phyloP scores from a whole-genome alignment of 371 early-diverging fungal species.

The Mucor velutinosus region DNA sequence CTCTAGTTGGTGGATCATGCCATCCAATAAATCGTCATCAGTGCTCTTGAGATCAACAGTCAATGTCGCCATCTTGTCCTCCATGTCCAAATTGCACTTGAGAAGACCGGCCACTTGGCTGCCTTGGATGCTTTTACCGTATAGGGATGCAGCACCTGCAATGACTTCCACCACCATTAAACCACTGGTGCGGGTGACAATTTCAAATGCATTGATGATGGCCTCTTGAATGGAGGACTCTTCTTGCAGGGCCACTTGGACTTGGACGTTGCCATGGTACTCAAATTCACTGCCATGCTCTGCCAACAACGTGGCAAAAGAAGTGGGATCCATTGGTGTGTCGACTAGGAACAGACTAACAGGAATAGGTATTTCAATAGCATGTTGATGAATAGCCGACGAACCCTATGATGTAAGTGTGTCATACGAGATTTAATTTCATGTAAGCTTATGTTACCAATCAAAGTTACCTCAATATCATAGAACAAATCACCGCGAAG shows the following conservation, averaged over 20 bases:
- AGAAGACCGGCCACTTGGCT: slow-evolving; percentile 73
- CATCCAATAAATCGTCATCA: slow-evolving; percentile 58
- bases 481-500: slow-evolving; percentile 42
- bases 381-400: slow-evolving; percentile 23
- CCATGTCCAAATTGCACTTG: slow-evolving; percentile 50
- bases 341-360: slow-evolving; percentile 53
- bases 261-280: slow-evolving; percentile 33
- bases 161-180: slow-evolving; percentile 72
- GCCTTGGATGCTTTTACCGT: slow-evolving; percentile 67
- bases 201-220: slow-evolving; percentile 48
- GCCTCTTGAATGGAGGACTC: slow-evolving; percentile 15
- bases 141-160: slow-evolving; percentile 72
- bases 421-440: background rate
- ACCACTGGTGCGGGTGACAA: slow-evolving; percentile 49
- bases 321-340: slow-evolving; percentile 50
- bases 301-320: slow-evolving; percentile 56
- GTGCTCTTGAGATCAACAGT: slow-evolving; percentile 73
- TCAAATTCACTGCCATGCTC: slow-evolving; percentile 59
- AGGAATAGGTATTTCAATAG: slow-evolving; percentile 45
- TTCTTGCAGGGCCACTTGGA: slow-evolving; percentile 31
- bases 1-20: slow-evolving; percentile 16
- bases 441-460: background rate
- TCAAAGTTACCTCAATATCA: slow-evolving; percentile 39
- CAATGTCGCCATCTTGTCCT: slow-evolving; percentile 38
- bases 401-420: slow-evolving; percentile 23